Conservation (phyloP, 306 rosid species). For the Rosa multiflora region DNA sequence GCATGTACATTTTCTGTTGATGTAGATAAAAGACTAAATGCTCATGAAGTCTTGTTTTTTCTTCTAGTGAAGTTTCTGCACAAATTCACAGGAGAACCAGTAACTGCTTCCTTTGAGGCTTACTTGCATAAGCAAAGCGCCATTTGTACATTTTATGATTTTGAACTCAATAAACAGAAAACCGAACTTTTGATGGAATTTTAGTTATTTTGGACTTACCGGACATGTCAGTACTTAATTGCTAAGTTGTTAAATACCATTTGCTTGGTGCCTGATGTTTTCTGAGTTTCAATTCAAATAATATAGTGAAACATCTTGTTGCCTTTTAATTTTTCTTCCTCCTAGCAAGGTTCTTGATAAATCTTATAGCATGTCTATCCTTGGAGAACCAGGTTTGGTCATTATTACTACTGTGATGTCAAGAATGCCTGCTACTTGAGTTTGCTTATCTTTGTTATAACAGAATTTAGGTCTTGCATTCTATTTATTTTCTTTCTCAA, state of each 20-base stretch:
- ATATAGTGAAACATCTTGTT: neutral
- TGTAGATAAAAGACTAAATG: neutral
- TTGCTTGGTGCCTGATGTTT: neutral
- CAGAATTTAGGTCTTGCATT: neutral
- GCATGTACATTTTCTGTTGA: constrained; percentile 12
- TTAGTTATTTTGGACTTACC: neutral
- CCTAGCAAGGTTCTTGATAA: neutral
- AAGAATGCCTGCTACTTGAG: neutral
- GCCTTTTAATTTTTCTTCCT: neutral
- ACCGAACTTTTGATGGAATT: neutral
- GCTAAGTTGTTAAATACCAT: neutral
- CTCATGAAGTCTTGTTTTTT: constrained; percentile 6
- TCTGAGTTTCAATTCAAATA: constrained; percentile 1
- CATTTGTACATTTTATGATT: neutral
- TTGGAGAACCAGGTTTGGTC: neutral
- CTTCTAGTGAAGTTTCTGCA: neutral
- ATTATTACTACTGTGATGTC: neutral
- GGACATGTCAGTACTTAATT: neutral
- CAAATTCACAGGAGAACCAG: neutral
- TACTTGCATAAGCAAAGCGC: neutral
- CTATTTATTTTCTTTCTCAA: neutral
- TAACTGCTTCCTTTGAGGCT: constrained; percentile 1
- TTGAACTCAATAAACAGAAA: neutral
- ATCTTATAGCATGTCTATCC: neutral
- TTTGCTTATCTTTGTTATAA: neutral